Conservation (phyloP, 805 yeast species). For the Yamadazyma tumulicola region DNA sequence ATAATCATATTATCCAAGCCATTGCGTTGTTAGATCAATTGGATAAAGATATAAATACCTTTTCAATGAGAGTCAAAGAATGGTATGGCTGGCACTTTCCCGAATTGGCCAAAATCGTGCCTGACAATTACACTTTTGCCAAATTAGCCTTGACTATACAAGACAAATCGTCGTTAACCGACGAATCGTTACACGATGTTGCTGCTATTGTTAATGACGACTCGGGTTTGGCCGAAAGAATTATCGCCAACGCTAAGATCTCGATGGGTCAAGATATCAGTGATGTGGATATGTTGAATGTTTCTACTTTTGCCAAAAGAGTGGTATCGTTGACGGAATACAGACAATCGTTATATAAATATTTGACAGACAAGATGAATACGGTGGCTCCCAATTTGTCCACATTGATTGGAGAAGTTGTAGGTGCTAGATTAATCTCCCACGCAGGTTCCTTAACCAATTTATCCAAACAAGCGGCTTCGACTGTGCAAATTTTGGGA, state of each 20-base stretch:
- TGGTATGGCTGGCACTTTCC: conserved; percentile 99
- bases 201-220: conserved; percentile 90
- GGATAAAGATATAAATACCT: conserved; percentile 97
- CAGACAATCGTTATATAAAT: conserved; percentile 77
- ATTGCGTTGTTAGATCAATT: conserved; percentile 95
- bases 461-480: conserved; percentile 97
- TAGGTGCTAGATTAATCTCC: conserved; percentile 96
- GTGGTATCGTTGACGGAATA: conserved; percentile 90
- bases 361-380: conserved; percentile 94
- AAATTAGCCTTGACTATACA: conserved; percentile 74
- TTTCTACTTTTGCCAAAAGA: conserved; percentile 87
- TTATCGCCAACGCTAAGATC: conserved; percentile 91
- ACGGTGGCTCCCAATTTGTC: conserved; percentile 96
- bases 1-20: conserved; percentile 98
- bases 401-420: conserved; percentile 96
- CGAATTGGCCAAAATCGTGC: conserved; percentile 86
- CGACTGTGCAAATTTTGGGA: conserved; percentile 96
- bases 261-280: conserved; percentile 99
- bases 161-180: conserved; percentile 82
- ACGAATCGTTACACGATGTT: conserved; percentile 91
- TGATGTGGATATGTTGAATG: conserved; percentile 90
- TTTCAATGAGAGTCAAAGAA: conserved; percentile 95
- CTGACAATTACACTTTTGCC: conserved; percentile 86
- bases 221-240: conserved; percentile 82
- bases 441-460: conserved; percentile 98